A percentile compares a stretch with the other conserved stretches of the same genome.
Evolutionary conservation across 2,329 filamentous ascomycete species (phyloP).

Genomic region (Raffaelea ambrosiae): DNA sequence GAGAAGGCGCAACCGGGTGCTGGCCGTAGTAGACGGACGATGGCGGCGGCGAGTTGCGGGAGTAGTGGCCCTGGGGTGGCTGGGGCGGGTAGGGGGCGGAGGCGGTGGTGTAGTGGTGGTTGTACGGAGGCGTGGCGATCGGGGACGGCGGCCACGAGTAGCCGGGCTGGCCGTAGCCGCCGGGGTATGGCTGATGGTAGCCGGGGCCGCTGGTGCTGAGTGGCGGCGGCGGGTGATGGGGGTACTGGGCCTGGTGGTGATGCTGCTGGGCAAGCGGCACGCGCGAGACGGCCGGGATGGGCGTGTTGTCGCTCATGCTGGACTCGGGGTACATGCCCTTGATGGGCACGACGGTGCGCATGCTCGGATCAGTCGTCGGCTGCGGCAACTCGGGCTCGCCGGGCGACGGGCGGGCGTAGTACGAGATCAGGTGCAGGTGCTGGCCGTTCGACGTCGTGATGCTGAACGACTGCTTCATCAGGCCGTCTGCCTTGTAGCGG

Average conservation of each 20-base stretch:
- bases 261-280: conserved; percentile 53
- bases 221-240: conserved; percentile 10
- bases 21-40: neutral
- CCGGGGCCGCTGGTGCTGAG: neutral
- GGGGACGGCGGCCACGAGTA: conserved; percentile 51
- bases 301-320: conserved; percentile 70
- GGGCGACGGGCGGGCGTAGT: conserved; percentile 77
- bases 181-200: conserved; percentile 17
- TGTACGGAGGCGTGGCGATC: conserved; percentile 44
- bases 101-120: conserved; percentile 34
- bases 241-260: conserved; percentile 23
- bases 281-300: conserved; percentile 71
- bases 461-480: conserved; percentile 99
- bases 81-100: conserved; percentile 19
- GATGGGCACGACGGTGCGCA: conserved; percentile 74
- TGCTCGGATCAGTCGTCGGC: conserved; percentile 68
- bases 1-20: conserved; percentile 7
- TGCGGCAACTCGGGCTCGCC: conserved; percentile 66
- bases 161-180: conserved; percentile 29
- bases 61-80: neutral
- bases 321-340: conserved; percentile 98
- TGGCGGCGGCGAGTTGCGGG: neutral
- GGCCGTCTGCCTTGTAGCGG: conserved; percentile 87
- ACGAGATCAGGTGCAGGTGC: conserved; percentile 95
- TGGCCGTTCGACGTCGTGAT: conserved; percentile 86